Percentiles rank a stretch among this genome's conserved stretches.
Evolutionary conservation across 371 early-diverging fungal species (phyloP).

Genomic region (Mortierella polycephala): DNA sequence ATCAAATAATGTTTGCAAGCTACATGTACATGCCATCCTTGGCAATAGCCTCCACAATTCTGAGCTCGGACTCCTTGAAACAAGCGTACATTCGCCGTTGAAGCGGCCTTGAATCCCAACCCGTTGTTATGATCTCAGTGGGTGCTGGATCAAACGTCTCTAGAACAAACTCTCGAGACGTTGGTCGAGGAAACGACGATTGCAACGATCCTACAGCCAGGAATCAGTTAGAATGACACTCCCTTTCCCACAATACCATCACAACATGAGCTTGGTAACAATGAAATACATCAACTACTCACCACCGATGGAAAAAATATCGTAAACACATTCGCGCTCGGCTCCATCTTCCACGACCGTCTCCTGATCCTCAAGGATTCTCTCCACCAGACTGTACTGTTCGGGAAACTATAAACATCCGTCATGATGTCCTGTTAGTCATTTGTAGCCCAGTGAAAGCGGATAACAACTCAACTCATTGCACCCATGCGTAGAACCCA

Average conservation of each 20-base stretch:
- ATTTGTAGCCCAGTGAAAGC: background rate
- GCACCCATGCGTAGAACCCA: background rate
- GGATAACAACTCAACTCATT: background rate
- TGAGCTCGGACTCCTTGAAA: conserved; percentile 46
- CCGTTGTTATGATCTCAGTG: background rate
- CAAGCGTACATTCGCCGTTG: conserved; percentile 49
- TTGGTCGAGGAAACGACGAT: conserved; percentile 58
- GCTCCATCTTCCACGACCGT: conserved; percentile 64
- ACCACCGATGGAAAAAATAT: conserved; percentile 67
- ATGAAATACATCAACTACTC: conserved; percentile 6
- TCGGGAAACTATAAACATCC: conserved; percentile 67
- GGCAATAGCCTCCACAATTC: conserved; percentile 51
- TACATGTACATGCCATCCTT: conserved; percentile 54
- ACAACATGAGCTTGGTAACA: background rate
- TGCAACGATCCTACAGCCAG: conserved; percentile 32
- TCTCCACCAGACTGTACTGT: conserved; percentile 74
- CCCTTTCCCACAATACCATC: background rate
- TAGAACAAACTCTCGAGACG: conserved; percentile 62
- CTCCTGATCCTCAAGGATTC: conserved; percentile 60
- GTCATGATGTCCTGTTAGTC: background rate
- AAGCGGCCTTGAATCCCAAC: conserved; percentile 31
- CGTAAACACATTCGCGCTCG: conserved; percentile 72
- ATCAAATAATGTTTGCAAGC: background rate
- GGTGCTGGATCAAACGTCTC: conserved; percentile 33
- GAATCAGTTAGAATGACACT: background rate